Base-by-base conservation (phyloP, 106 monocot genomes). In the Dioscorea dumetorum region DNA sequence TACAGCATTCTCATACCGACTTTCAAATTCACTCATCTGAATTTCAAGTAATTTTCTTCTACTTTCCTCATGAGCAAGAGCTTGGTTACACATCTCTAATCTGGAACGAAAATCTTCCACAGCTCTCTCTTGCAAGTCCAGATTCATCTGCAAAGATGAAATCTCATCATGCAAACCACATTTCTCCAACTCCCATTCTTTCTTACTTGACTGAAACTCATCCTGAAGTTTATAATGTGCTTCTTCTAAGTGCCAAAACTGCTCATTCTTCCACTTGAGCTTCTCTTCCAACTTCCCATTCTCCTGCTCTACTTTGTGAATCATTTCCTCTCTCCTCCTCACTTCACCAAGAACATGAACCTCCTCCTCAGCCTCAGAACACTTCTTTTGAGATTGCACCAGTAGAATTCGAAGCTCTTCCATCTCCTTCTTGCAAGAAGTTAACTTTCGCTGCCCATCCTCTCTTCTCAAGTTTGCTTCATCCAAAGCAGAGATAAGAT, bases 231-330 rank as follows among this genome's bases (percentile, higher is more conserved):
- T 99, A 21, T 63, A 28, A 61, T 87, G 72, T 12, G 99, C 99
- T 24, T 93, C 99, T 70, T 99, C 90, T 5, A 99, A 87, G 72
- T 99, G 93, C 66, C 63, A 64, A 63, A 99, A 99, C 65, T 87
- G 99, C 66, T 99, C 99, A 12, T 5, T 78, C 78, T 81, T 99
- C 99, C 99, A 99, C 52, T 99, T 99, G 8, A 99, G 82, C 73
- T 78, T 67, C 11, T 83, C 77, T 57, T 67, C 77, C 0, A 83
- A 28, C 34, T 76, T 75, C 34, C 31, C 73, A 61, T 79, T 85
- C 68, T 99, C 85, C 48, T 77, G 70, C 76, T 85, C 93, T 22
- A 90, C 57, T 49, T 73, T 67, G 16, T 67, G 6, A 11, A 99
- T 22, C 78, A 85, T 66, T 22, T 85, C 81, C 33, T 85, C 93